Evolutionary conservation across 345 rosid species (phyloP).

Genomic region (Salix suchowensis): DNA sequence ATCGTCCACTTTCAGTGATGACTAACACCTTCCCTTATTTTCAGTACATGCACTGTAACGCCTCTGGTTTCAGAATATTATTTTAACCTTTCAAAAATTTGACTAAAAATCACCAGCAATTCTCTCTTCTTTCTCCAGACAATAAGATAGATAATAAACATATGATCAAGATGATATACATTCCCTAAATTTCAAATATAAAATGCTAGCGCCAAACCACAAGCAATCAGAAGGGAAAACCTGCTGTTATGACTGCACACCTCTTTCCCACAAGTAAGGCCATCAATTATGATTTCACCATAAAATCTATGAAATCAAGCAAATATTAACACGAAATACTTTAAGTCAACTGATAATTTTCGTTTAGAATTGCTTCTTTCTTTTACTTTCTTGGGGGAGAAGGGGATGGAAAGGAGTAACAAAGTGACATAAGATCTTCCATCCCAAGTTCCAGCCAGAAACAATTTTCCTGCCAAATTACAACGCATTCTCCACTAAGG

Average conservation of each 20-base stretch:
- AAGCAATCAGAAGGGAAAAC: no score
- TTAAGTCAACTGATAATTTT: not conserved
- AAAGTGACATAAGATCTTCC: not conserved
- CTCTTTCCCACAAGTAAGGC: not conserved
- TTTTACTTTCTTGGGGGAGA: not conserved
- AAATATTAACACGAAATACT: not conserved
- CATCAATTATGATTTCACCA: not conserved
- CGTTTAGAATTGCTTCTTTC: not conserved
- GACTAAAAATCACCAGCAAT: not conserved
- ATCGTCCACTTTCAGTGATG: constrained; percentile 40
- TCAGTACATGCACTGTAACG: not conserved
- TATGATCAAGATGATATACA: no score
- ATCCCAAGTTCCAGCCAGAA: not conserved
- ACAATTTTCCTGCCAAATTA: not conserved
- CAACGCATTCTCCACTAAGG: not conserved
- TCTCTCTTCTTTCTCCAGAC: not conserved
- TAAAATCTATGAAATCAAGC: not conserved
- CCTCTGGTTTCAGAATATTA: not conserved
- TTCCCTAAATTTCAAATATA: no score
- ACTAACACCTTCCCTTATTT: constrained; percentile 9
- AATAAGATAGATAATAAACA: not conserved
- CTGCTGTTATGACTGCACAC: no score
- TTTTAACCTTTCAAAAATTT: not conserved
- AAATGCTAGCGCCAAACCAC: no score
- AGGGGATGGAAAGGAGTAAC: not conserved